Conservation (phyloP, 2,329 filamentous ascomycete genomes). For the Grosmannia serpens region DNA sequence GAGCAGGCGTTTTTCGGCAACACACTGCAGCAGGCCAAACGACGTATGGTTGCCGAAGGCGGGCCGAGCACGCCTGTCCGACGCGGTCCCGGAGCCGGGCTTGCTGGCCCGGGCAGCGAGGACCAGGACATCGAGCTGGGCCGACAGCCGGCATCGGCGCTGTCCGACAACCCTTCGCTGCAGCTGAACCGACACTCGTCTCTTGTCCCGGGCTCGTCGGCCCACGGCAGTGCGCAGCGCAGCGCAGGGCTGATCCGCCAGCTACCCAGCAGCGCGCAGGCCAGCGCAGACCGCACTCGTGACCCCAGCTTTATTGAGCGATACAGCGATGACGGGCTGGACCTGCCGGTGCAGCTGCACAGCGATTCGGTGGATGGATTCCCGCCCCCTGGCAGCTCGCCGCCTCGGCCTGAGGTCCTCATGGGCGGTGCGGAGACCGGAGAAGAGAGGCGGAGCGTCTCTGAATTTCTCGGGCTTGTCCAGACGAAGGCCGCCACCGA, state of each 20-base stretch:
- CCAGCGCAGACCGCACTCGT: conserved; percentile 4
- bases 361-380: background rate
- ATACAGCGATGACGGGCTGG: conserved; percentile 10
- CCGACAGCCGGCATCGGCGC: conserved; percentile 51
- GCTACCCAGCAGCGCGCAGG: conserved; percentile 25
- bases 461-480: conserved; percentile 2
- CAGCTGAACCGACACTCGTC: conserved; percentile 43
- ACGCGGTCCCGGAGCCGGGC: background rate
- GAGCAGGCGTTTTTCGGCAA: conserved; percentile 5
- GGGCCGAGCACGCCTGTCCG: conserved; percentile 8
- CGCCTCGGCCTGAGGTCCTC: background rate
- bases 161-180: conserved; percentile 48
- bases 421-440: background rate
- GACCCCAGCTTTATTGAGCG: conserved; percentile 13
- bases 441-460: conserved; percentile 6
- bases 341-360: background rate
- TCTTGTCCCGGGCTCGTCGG: conserved; percentile 29
- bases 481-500: background rate
- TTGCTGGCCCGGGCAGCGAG: conserved; percentile 5
- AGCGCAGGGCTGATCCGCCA: conserved; percentile 15
- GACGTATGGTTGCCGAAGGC: background rate
- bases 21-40: conserved; percentile 9
- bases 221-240: conserved; percentile 22
- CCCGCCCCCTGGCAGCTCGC: background rate
- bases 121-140: conserved; percentile 45